Evolutionary conservation across 805 yeast genomes (phyloP), one percentile per base, ranked within the genome.

Genomic region (Candida wancherniae): DNA sequence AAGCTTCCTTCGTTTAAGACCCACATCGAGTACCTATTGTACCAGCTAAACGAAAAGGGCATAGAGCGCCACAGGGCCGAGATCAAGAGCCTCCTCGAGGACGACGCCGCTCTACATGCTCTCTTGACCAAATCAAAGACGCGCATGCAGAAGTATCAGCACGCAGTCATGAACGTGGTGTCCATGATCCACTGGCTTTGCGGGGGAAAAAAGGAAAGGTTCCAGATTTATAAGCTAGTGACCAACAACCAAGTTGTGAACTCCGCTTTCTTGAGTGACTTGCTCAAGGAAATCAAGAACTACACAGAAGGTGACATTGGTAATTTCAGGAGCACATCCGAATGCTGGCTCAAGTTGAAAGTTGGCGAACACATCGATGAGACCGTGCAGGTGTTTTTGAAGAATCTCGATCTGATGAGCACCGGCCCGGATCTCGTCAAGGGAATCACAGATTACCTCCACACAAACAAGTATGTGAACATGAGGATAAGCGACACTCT

Each of bases 1-100:
- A 56, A 51, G 32, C 41, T 65, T 7, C 61, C 61, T 1, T 60
- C 68, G 1, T 64, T 63, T 40, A 64, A 65, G 33, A 45, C 41
- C 19, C 44, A 45, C 31, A 45, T 65, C 6, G 71, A 65, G 38
- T 26, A 20, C 4, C 31, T 40, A 9, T 29, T 53, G 8, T 36
- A 36, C 18, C 14, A 28, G 22, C 31, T 33, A 19, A 28, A 22
- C 15, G 33, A 37, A 16, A 23, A 21, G 10, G 27, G 38, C 2
- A 31, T 31, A 6, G 27, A 38, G 4, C 44, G 39, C n/a, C 44
- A 43, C 14, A 20, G 31, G 10, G 16, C 31, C 12, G 37, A 39
- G 9, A 44, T 54, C 13, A 19, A 32, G 16, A 27, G 21, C 10
- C 37, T 53, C 19, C 37, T 57, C 11, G 30, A 29, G 9, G 40